A percentile compares a stretch with the other conserved stretches of the same genome.
These are phyloP conservation scores for Monascus ruber DNA, from an alignment of 2,329 filamentous ascomycete genomes.

Conservation along the genomic window DNA sequence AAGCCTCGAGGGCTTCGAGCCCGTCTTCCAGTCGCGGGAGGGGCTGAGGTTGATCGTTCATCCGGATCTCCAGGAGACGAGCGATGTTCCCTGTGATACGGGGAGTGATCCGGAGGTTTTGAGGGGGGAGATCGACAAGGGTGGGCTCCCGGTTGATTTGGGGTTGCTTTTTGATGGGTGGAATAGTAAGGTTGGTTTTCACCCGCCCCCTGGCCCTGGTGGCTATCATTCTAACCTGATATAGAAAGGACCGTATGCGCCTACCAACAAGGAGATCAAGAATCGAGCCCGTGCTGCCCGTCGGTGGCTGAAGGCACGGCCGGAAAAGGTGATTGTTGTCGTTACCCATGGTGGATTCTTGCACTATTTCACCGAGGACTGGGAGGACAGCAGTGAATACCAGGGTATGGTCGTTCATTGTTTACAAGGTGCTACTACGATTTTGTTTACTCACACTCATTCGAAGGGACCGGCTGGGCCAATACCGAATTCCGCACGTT, in stretches of 20 bases:
- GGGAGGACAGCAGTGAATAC: constrained; percentile 46
- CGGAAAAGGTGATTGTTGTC: constrained; percentile 58
- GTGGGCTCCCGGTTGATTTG: constrained; percentile 50
- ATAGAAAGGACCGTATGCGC: constrained; percentile 34
- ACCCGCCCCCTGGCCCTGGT: background rate
- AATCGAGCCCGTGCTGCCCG: constrained; percentile 51
- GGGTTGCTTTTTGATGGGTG: constrained; percentile 52
- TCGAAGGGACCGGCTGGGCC: constrained; percentile 56
- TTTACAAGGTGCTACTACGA: background rate
- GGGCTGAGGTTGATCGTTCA: constrained; percentile 51
- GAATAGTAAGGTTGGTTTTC: constrained; percentile 51
- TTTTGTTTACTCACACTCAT: background rate
- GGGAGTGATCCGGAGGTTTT: constrained; percentile 51
- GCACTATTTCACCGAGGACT: constrained; percentile 78
- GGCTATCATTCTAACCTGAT: constrained; percentile 1
- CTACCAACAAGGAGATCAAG: constrained; percentile 42
- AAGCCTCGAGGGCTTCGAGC: constrained; percentile 56
- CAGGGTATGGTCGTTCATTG: constrained; percentile 23
- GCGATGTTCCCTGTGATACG: constrained; percentile 62
- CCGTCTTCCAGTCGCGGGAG: constrained; percentile 36
- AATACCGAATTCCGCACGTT: constrained; percentile 65
- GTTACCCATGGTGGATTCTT: constrained; percentile 76
- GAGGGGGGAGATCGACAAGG: constrained; percentile 47
- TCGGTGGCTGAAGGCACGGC: constrained; percentile 41
- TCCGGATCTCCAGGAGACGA: constrained; percentile 70